Evolutionary conservation across 208 protist genomes (phyloP).

Genomic region (Leishmania tropica): DNA sequence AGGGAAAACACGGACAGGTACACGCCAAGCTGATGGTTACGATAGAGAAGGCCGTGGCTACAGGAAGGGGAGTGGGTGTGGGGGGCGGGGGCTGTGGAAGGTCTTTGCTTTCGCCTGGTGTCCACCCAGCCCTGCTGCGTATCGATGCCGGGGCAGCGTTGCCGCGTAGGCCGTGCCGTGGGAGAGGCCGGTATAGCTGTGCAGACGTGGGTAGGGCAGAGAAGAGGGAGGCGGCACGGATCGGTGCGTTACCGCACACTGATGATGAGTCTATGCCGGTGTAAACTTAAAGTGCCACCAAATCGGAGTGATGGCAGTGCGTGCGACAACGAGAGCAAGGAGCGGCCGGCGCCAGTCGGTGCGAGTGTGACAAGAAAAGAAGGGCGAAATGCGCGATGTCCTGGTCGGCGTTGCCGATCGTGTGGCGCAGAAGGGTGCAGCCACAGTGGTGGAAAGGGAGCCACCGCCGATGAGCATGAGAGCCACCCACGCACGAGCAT

Average conservation of each 20-base stretch:
- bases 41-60: not conserved
- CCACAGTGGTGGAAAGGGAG: not conserved
- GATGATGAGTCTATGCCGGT: not conserved
- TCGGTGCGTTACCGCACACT: not conserved
- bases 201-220: not conserved
- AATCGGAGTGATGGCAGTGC: not conserved
- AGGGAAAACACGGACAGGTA: not conserved
- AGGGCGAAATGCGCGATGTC: not conserved
- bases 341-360: not conserved
- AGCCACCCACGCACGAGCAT: not conserved
- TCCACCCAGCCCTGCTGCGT: not conserved
- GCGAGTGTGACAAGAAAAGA: not conserved
- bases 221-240: not conserved
- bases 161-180: not conserved
- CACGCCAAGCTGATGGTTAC: not conserved
- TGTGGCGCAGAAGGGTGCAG: not conserved
- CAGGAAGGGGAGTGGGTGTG: not conserved
- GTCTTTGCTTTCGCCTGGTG: not conserved
- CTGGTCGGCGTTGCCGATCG: not conserved
- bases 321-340: not conserved
- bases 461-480: not conserved
- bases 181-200: not conserved
- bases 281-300: not conserved
- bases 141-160: not conserved
- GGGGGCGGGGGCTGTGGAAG: not conserved